Evolutionary conservation across 768 basidiomycete genomes (phyloP).

Genomic region (Porphyrellus cyaneotinctus): DNA sequence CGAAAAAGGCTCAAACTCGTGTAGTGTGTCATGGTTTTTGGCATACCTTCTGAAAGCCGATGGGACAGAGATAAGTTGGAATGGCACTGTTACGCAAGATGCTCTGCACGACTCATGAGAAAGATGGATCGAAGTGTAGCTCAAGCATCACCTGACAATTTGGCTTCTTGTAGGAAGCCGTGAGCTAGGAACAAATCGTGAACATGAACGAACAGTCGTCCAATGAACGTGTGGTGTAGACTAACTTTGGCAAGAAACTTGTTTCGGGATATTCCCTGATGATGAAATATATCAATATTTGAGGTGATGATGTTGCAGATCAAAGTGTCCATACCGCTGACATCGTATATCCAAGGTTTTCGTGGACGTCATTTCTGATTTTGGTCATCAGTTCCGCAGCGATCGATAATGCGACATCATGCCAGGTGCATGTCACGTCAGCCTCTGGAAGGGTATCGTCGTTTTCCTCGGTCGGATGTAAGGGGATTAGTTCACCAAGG

Average conservation of each 20-base stretch:
- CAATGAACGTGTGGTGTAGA: not conserved
- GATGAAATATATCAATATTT: not conserved
- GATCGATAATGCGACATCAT: constrained; percentile 86
- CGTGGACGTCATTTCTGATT: constrained; percentile 62
- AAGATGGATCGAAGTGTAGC: not conserved
- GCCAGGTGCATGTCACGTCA: constrained; percentile 62
- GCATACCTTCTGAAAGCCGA: constrained; percentile 82
- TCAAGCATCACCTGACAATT: constrained; percentile 62
- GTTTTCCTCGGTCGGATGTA: constrained; percentile 34
- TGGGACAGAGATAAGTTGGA: constrained; percentile 75
- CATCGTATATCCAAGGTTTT: constrained; percentile 84
- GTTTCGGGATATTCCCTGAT: constrained; percentile 88
- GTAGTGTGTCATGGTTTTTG: not conserved
- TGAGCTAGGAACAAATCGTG: constrained; percentile 48
- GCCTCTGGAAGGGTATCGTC: constrained; percentile 21
- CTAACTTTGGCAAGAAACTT: constrained; percentile 91
- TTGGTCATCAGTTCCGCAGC: constrained; percentile 84
- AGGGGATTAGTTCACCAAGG: constrained; percentile 60
- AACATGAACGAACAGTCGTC: not conserved
- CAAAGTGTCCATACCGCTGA: constrained; percentile 62
- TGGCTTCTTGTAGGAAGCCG: constrained; percentile 89
- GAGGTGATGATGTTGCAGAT: not conserved
- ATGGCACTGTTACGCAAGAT: constrained; percentile 82
- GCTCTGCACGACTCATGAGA: constrained; percentile 45
- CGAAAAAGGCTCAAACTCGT: constrained; percentile 2